phyloP scores from a whole-genome alignment of 2,329 filamentous ascomycete species.

The Mariannaea sp. region DNA sequence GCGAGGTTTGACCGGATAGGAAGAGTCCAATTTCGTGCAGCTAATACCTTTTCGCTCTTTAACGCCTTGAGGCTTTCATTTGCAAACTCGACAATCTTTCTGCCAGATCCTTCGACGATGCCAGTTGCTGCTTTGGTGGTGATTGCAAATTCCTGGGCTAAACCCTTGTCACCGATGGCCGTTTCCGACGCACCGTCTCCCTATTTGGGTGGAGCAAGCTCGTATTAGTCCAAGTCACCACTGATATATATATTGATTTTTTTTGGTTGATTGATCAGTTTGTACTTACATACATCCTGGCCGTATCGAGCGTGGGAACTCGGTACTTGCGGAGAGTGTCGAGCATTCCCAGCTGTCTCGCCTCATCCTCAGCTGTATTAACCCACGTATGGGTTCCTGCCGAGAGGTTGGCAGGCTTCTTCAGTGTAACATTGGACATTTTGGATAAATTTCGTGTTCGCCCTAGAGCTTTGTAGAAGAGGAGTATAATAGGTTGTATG shows the following conservation, averaged over 20 bases:
- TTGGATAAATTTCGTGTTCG: not conserved
- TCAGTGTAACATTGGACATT: not conserved
- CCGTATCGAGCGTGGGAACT: not conserved
- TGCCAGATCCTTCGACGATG: not conserved
- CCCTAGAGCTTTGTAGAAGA: too few relatives aligned
- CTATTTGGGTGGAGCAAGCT: not conserved
- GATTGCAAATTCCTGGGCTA: not conserved
- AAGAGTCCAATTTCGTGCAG: not conserved
- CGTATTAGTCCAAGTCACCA: not conserved
- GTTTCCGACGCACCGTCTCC: constrained; percentile 1
- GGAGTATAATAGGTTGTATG: too few relatives aligned
- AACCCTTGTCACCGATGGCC: not conserved
- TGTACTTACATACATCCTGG: constrained; percentile 3
- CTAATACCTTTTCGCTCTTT: not conserved
- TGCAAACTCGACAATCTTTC: not conserved
- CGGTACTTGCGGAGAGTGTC: not conserved
- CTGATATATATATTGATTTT: not conserved
- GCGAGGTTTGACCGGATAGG: not conserved
- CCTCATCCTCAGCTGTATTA: not conserved
- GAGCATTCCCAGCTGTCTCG: not conserved
- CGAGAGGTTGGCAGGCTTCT: not conserved
- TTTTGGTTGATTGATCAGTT: too few relatives aligned
- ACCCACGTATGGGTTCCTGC: constrained; percentile 4
- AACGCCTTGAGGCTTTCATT: not conserved
- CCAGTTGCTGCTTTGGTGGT: not conserved